Evolutionary conservation across 2,329 filamentous ascomycete genomes (phyloP), one percentile per base, ranked within the genome.

Genomic region (Neonectria neomacrospora): DNA sequence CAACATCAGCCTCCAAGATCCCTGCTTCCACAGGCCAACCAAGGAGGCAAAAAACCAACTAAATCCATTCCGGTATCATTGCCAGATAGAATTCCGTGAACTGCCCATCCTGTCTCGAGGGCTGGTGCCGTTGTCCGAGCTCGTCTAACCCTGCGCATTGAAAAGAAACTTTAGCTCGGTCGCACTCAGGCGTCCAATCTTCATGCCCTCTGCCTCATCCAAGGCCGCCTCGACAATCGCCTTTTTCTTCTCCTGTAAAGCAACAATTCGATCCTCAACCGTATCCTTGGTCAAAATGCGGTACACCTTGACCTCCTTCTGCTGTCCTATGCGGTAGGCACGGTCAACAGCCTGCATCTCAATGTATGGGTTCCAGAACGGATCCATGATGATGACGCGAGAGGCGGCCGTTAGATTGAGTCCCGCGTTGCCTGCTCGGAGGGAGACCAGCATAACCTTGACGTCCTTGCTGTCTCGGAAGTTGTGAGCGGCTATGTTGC

Each of bases 311-410:
- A 97, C 94, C 8, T 88, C 81, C 4, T 85, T 84, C 68, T 84
- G 80, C 79, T 97, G 94, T 1, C 94, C 94, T 69, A 97, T 94
- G 10, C 94, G 91, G 77, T 97, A 91, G 2, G 94, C 92, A 22
- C 94, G 91, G 76, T 97, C 94, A 54, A 97, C 90, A 4, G 94
- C 94, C 79, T 97, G 94, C 78, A 94, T 93, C 79, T 97, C 94
- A 52, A 96, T 91, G 74, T 91, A 97, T 0, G 94, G 94, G 67
- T 97, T 97, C 93, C 93, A 97, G 80, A 96, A 97, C 0, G 94
- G 94, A 75, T 97, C 94, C 74, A 97, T 88, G 67, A 97, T 91
- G 76, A 97, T 93, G 69, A 97, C 92, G 67, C 93, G 90, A 1
- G 90, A 93, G 0, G 94, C 94, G 18, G 89, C 88, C 41, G 91